Evolutionary conservation across 129 eudicot genomes (phyloP).

Genomic region (Sambucus nigra): DNA sequence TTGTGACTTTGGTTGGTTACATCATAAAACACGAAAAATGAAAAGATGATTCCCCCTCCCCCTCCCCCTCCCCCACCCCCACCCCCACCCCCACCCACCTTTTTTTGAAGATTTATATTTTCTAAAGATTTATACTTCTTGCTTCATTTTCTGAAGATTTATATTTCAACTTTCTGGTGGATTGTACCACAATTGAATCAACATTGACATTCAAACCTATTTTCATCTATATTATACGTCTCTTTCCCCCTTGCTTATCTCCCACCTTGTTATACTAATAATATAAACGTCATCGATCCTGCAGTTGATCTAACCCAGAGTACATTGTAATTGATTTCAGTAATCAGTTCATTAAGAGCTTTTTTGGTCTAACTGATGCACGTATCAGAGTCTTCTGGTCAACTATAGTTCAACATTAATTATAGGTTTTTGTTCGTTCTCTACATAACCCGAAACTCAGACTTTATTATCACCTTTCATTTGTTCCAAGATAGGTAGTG

Average conservation of each 20-base stretch:
- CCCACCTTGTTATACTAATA: neutral
- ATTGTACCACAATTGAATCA: neutral
- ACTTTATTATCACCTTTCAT: no score
- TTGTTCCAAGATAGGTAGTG: no score
- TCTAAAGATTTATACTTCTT: neutral
- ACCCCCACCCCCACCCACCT: no score
- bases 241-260: neutral
- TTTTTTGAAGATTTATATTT: no score
- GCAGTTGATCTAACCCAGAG: neutral
- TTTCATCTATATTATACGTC: neutral
- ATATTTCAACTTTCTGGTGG: neutral
- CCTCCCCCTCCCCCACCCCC: no score
- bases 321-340: neutral
- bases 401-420: no score
- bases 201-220: neutral
- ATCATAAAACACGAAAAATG: no score
- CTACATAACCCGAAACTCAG: no score
- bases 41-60: no score
- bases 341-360: neutral
- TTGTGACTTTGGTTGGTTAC: no score
- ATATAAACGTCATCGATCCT: neutral
- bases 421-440: no score
- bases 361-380: neutral
- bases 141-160: neutral
- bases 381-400: no score